Evolutionary conservation across 768 basidiomycete species (phyloP), one percentile per base, ranked within the genome.

Genomic region (Amanita fuliginea): DNA sequence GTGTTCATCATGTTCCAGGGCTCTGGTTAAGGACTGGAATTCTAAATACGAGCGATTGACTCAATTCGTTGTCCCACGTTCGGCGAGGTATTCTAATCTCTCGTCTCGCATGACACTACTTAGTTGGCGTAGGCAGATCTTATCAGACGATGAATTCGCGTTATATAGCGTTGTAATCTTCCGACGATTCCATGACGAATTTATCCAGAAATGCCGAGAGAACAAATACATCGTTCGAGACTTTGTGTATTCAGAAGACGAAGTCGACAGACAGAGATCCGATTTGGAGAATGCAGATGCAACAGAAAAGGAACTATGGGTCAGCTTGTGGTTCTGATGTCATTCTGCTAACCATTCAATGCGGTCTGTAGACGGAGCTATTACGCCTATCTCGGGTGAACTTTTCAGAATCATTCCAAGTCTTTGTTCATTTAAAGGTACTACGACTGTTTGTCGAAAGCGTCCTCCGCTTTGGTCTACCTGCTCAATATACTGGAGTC

Each of bases 271-370:
- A 64, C 88, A 95, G 61, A 75, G 74, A 56, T 77, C 87, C 62
- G 95, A 95, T 45, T 68, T 96, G 10, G 78, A 81, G 28, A 71
- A 71, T n/a, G 81, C 92, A 2, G 82, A 83, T 55, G 73, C 76
- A 6, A 89, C 92, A 24, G 96, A 97, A 74, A 91, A 88, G 66
- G 95, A 99, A 60, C 81, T 96, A 43, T 98, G 96, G 96, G 94
- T 95, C 60, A 56, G 81, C 64, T n/a, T 14, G 10, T 41, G 37
- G 6, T 18, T 3, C 34, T 24, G 4, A 13, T 30, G 10, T 24
- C 18, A 16, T 54, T 34, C 19, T 19, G 50, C 34, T 28, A 36
- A 46, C 16, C 26, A 28, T 26, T 30, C 32, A 32, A 18, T 18
- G 13, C n/a, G 18, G 36, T 57, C 6, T 30, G 13, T 43, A 98